Evolutionary conservation across 164 flowering plant genomes (phyloP).

Genomic region (Annona squamosa): DNA sequence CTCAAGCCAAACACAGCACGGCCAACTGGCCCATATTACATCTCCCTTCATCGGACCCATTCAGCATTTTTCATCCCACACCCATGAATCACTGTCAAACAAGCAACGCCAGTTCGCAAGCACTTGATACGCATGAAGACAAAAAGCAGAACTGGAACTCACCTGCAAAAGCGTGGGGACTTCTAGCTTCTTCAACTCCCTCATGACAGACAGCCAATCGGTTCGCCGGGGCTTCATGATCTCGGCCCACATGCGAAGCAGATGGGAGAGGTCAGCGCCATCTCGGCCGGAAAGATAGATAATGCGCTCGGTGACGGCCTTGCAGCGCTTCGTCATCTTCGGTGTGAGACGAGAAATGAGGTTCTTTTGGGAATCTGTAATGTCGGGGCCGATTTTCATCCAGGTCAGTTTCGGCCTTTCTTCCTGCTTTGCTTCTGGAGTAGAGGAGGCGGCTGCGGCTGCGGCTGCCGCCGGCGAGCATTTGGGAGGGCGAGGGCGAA

Average conservation of each 20-base stretch:
- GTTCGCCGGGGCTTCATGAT: slow-evolving; percentile 77
- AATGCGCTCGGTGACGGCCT: slow-evolving; percentile 65
- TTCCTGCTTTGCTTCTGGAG: slow-evolving; percentile 15
- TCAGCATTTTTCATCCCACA: too few species aligned
- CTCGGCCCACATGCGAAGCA: slow-evolving; percentile 69
- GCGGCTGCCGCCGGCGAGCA: not conserved
- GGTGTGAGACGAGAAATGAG: slow-evolving; percentile 47
- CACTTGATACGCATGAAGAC: not conserved
- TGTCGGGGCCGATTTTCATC: slow-evolving; percentile 37
- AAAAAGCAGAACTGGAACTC: not conserved
- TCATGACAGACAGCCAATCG: slow-evolving; percentile 82
- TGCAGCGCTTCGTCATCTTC: slow-evolving; percentile 66
- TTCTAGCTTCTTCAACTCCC: slow-evolving; percentile 43
- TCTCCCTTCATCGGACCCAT: too few species aligned
- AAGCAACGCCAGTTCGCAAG: not conserved
- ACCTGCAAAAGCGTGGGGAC: slow-evolving; percentile 66
- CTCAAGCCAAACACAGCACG: too few species aligned
- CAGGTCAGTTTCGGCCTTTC: slow-evolving; percentile 43
- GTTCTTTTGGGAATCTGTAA: slow-evolving; percentile 45
- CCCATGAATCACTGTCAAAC: not conserved
- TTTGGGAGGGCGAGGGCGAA: not conserved
- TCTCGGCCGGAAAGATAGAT: slow-evolving; percentile 43
- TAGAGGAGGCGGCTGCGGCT: not conserved
- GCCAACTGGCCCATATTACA: too few species aligned
- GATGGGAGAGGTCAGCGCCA: slow-evolving; percentile 24